These are phyloP conservation scores for Periconia digitata DNA, from an alignment of 2,329 filamentous ascomycete genomes.

Conservation along the genomic window DNA sequence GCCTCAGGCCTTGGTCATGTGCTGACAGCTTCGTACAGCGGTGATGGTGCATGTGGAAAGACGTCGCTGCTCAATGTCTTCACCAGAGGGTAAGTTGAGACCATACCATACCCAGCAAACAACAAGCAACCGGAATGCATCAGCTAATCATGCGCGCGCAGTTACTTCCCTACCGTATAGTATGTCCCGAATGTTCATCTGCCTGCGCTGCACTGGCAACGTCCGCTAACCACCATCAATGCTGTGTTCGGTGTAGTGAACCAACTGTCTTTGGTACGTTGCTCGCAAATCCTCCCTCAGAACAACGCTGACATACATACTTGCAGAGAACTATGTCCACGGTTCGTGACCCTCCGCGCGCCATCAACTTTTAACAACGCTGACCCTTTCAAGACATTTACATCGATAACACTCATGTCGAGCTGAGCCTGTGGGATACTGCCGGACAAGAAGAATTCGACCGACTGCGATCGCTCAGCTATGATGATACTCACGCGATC, in stretches of 20 bases:
- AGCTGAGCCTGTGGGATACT: conserved; percentile 97
- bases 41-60: conserved; percentile 95
- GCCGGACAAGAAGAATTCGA: conserved; percentile 99
- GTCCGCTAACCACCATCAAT: conserved; percentile 18
- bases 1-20: conserved; percentile 15
- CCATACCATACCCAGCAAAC: no score
- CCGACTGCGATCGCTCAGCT: conserved; percentile 88
- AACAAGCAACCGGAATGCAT: no score
- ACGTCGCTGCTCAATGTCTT: conserved; percentile 97
- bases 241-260: conserved; percentile 60
- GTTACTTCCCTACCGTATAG: conserved; percentile 97
- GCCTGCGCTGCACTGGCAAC: conserved; percentile 12
- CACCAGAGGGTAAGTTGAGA: conserved; percentile 77
- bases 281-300: background rate
- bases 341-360: conserved; percentile 56
- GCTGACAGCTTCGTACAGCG: conserved; percentile 56
- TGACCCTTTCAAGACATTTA: conserved; percentile 75
- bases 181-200: conserved; percentile 51
- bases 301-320: conserved; percentile 20
- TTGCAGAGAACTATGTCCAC: conserved; percentile 90
- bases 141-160: conserved; percentile 38
- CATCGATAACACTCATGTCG: conserved; percentile 95
- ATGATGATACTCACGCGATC: conserved; percentile 96
- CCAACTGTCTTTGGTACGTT: conserved; percentile 81
- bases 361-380: conserved; percentile 8